Conservation (phyloP, 1,284 basidiomycete species). For the Ustilago tritici region DNA sequence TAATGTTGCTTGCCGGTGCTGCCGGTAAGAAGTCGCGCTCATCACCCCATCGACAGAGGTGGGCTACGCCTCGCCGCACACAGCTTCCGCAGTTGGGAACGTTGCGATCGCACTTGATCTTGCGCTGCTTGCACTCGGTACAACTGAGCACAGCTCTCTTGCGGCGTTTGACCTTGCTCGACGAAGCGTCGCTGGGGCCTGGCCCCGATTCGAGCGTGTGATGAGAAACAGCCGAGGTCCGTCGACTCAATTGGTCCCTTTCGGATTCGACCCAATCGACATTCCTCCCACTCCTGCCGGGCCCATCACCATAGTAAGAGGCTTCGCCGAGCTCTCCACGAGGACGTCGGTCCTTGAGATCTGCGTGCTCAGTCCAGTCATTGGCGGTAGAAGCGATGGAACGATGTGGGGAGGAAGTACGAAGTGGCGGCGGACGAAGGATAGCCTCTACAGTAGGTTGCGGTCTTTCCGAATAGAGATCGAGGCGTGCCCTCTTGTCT, state of each 20-base stretch:
- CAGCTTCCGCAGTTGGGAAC: slow-evolving; percentile 57
- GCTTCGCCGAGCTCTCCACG: slow-evolving; percentile 13
- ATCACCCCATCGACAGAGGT: slow-evolving; percentile 59
- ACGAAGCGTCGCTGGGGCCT: slow-evolving; percentile 22
- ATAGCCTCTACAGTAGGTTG: slow-evolving; percentile 12
- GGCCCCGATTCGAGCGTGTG: slow-evolving; percentile 19
- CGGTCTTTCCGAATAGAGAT: slow-evolving; percentile 29
- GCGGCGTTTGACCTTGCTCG: slow-evolving; percentile 47
- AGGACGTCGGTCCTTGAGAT: slow-evolving; percentile 20
- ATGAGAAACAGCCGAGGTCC: slow-evolving; percentile 32
- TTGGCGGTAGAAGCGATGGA: slow-evolving; percentile 16
- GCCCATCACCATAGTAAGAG: slow-evolving; percentile 9
- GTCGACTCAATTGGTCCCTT: slow-evolving; percentile 23
- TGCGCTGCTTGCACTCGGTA: slow-evolving; percentile 58
- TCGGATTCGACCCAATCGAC: slow-evolving; percentile 33
- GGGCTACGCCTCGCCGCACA: slow-evolving; percentile 52
- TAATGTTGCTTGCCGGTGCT: slow-evolving; percentile 39
- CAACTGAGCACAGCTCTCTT: slow-evolving; percentile 55
- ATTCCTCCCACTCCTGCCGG: slow-evolving; percentile 1
- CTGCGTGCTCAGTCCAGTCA: slow-evolving; percentile 27
- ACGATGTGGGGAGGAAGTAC: slow-evolving; percentile 27
- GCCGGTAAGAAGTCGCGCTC: slow-evolving; percentile 51
- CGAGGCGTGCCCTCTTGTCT: slow-evolving; percentile 41
- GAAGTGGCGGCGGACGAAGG: slow-evolving; percentile 30
- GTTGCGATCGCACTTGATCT: slow-evolving; percentile 61